Evolutionary conservation across 2,329 filamentous ascomycete genomes (phyloP), one percentile per base, ranked within the genome.

Genomic region (Colletotrichum sp.): DNA sequence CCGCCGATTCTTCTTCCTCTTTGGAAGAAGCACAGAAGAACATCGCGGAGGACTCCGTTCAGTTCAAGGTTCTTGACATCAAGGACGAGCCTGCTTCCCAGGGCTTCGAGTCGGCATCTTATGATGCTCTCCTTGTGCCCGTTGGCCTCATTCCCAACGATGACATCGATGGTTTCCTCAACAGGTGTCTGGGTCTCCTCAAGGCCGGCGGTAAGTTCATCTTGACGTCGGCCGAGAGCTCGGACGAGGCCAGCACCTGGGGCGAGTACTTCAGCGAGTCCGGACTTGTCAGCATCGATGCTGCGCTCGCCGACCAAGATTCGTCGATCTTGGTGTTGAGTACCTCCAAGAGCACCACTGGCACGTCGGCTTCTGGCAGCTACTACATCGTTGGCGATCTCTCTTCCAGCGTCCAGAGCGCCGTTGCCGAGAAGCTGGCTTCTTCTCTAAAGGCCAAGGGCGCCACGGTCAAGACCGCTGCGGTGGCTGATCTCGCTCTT

Each of bases 21-120:
- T 5, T 52, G 43, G 71, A 71, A 59, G 72, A 67, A 9, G 59
- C 72, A 8, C 67, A 74, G 7, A 89, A 88, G 72, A 84, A 83
- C 8, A 89, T 83, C 78, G 89, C 88, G 0, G 87, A 89, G 66
- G 84, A 88, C 18, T 85, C 85, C 1, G 77, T 82, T 39, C 67
- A 79, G 8, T 81, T 78, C 36, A 71, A 71, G 70, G 78, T n/a
- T 30, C 77, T 81, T 2, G 81, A 88, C 70, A 78, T 86, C 24
- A 82, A 84, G 34, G 76, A 80, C 24, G 80, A 83, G 60, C 78
- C 80, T 5, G 32, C 74, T 1, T 71, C 74, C 3, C 85, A 88
- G 71, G 85, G 84, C 0, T 85, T 85, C 39, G 75, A 79, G 26
- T 71, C 79, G 16, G 76, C 77, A 7, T 80, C 77, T 8, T 86